Conservation (phyloP, 208 protist genomes). For the Jaenimonas drosophilae region DNA sequence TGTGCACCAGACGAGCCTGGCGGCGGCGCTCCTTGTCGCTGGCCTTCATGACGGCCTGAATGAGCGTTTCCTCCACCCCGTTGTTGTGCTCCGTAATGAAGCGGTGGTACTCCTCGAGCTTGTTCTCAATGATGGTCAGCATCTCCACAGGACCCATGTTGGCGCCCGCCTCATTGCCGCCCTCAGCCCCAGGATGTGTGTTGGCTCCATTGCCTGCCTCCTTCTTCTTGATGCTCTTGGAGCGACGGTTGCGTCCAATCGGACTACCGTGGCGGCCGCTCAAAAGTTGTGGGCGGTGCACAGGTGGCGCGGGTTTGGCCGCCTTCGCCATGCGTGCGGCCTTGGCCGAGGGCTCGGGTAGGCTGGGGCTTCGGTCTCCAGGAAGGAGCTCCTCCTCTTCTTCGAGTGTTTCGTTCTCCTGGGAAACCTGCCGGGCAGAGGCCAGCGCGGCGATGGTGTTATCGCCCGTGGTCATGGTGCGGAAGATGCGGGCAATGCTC, state of each 20-base stretch:
- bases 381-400: neutral
- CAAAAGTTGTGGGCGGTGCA: no score
- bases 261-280: no score
- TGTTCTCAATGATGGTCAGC: slow-evolving; percentile 90
- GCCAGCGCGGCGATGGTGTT: slow-evolving; percentile 22
- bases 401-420: neutral
- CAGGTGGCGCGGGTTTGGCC: neutral
- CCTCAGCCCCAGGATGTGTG: slow-evolving; percentile 4
- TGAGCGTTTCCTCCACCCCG: slow-evolving; percentile 52
- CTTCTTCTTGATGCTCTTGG: slow-evolving; percentile 7
- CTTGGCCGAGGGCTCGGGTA: neutral
- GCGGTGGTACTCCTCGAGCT: slow-evolving; percentile 84
- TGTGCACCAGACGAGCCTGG: slow-evolving; percentile 54
- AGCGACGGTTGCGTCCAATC: neutral
- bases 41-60: slow-evolving; percentile 68
- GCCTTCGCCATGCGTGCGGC: neutral
- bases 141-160: slow-evolving; percentile 86
- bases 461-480: slow-evolving; percentile 33
- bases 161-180: slow-evolving; percentile 9
- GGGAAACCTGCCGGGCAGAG: neutral
- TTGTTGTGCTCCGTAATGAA: slow-evolving; percentile 57
- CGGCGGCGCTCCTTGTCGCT: slow-evolving; percentile 81
- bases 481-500: slow-evolving; percentile 59
- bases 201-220: neutral
- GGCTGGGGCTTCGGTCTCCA: neutral